These are phyloP conservation scores for Eucalyptus sp. DNA, from an alignment of 345 rosid species.

Conservation along the genomic window DNA sequence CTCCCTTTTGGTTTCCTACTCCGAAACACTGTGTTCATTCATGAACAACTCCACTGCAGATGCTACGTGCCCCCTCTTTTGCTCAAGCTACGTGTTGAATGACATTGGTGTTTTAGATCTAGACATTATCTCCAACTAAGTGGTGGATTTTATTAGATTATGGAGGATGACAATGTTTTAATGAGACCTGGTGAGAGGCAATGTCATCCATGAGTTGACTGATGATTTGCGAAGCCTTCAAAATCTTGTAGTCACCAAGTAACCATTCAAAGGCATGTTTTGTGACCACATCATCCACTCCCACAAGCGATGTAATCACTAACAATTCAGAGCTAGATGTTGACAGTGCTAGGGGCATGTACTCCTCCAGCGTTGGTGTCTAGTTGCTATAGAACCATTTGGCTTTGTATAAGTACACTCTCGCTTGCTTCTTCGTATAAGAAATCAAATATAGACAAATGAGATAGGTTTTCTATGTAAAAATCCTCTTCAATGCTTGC, in stretches of 20 bases:
- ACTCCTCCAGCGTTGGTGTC: not conserved
- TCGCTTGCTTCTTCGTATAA: not conserved
- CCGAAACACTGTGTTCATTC: not conserved
- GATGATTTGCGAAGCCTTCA: not conserved
- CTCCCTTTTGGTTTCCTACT: not conserved
- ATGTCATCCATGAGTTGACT: not conserved
- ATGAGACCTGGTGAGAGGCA: not conserved
- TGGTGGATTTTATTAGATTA: not conserved
- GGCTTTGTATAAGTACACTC: not conserved
- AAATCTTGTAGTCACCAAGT: not conserved
- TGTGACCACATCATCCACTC: not conserved
- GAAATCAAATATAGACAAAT: not conserved
- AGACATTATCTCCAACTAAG: not conserved
- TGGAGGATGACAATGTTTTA: not conserved
- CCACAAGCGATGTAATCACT: not conserved
- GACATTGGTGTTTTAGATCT: not conserved
- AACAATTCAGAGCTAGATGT: not conserved
- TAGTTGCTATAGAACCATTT: not conserved
- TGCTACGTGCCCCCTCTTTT: not conserved
- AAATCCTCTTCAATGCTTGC: not conserved
- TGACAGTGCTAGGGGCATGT: not conserved
- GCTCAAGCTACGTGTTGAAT: not conserved
- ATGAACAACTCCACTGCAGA: not conserved
- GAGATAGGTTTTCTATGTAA: not conserved
- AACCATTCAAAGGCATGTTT: not conserved